A percentile compares a stretch with the other conserved stretches of the same genome.
Evolutionary conservation across 768 basidiomycete species (phyloP).

Genomic region (Pholiota molesta): DNA sequence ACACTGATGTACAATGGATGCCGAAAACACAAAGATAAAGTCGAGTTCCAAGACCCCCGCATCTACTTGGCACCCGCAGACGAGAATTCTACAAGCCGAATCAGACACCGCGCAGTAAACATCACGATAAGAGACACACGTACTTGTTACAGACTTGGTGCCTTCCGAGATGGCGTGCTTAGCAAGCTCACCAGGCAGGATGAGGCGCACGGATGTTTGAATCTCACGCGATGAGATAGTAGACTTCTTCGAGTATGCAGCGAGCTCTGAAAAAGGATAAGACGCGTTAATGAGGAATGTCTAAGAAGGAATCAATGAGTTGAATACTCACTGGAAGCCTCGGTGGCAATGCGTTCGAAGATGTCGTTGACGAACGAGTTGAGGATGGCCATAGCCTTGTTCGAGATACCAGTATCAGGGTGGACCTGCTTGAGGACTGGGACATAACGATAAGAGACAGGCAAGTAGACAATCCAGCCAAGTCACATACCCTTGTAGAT

Average conservation of each 20-base stretch:
- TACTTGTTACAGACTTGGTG: constrained; percentile 59
- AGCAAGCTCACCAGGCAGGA: constrained; percentile 95
- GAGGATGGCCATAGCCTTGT: constrained; percentile 98
- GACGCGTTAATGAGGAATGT: constrained; percentile 7
- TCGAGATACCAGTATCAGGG: constrained; percentile 98
- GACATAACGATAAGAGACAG: constrained; percentile 4
- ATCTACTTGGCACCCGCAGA: constrained; percentile 60
- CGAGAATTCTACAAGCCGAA: constrained; percentile 48
- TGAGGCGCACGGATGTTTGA: constrained; percentile 93
- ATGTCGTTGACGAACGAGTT: constrained; percentile 98
- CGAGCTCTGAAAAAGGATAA: constrained; percentile 65
- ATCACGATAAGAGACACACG: constrained; percentile 22
- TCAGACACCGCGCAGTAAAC: constrained; percentile 1
- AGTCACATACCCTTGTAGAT: constrained; percentile 74
- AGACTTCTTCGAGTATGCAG: constrained; percentile 98
- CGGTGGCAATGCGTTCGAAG: constrained; percentile 88
- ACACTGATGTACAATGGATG: constrained; percentile 31
- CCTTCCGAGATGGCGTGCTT: constrained; percentile 99
- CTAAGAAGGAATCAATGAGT: not conserved
- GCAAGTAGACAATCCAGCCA: constrained; percentile 64
- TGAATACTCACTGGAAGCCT: constrained; percentile 69
- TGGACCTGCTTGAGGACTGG: constrained; percentile 95
- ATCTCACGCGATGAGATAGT: constrained; percentile 99
- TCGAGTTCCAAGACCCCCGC: constrained; percentile 10
- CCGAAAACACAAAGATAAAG: constrained; percentile 18